Percentiles rank a stretch among this genome's conserved stretches.
These are phyloP conservation scores for Penicillium chermesinum DNA, from an alignment of 495 filamentous ascomycete species.

Conservation along the genomic window DNA sequence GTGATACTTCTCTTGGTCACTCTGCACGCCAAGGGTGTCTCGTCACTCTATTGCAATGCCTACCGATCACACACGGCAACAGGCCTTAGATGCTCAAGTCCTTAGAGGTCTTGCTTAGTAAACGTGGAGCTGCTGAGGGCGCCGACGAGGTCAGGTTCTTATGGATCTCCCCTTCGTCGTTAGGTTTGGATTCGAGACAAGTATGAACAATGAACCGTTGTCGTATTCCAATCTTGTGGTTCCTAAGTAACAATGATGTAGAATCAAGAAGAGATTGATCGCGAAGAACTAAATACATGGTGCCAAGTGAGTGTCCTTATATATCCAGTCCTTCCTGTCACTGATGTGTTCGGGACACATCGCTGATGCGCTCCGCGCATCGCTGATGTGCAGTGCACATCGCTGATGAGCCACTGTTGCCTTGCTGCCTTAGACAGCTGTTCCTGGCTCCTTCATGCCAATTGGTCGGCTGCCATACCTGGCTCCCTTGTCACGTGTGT, in stretches of 20 bases:
- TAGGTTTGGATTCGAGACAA: background rate
- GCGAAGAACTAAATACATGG: slow-evolving; percentile 2
- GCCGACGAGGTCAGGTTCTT: background rate
- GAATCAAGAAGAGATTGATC: background rate
- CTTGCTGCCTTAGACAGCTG: too few species aligned
- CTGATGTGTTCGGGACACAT: background rate
- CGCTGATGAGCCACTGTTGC: too few species aligned
- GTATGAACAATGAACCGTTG: background rate
- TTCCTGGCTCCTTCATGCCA: background rate
- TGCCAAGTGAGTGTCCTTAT: background rate
- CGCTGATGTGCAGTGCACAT: too few species aligned
- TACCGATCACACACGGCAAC: background rate
- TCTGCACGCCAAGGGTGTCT: background rate
- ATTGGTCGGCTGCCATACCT: too few species aligned
- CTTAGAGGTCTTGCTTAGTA: background rate
- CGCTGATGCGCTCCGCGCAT: background rate
- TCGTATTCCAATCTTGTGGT: background rate
- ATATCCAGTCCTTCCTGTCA: background rate
- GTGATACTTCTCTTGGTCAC: background rate
- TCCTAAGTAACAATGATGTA: slow-evolving; percentile 1
- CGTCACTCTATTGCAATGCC: background rate
- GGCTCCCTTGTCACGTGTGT: too few species aligned
- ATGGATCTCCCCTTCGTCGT: background rate
- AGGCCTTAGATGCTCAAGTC: background rate
- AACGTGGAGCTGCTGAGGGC: background rate